Percentiles rank a stretch among this genome's conserved stretches.
phyloP scores from a whole-genome alignment of 1,139 yeast species.

The Zygoascus hellenicus region DNA sequence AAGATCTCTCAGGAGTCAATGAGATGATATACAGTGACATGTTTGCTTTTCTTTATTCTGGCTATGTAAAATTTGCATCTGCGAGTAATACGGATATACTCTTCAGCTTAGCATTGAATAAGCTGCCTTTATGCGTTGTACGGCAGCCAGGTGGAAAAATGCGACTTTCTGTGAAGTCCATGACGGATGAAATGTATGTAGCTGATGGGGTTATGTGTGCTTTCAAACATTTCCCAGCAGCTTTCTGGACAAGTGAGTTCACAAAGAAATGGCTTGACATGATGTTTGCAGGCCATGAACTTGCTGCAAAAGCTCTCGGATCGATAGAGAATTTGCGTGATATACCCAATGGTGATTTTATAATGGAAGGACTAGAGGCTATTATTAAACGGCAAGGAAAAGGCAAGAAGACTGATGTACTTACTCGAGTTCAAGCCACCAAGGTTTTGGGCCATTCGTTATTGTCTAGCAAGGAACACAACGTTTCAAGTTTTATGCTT shows the following conservation, averaged over 20 bases:
- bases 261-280: slow-evolving; percentile 14
- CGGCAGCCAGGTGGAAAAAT: slow-evolving; percentile 4
- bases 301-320: slow-evolving; percentile 5
- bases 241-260: not conserved
- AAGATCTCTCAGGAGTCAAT: slow-evolving; percentile 17
- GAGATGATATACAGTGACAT: slow-evolving; percentile 22
- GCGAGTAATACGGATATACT: not conserved
- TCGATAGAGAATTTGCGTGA: not conserved
- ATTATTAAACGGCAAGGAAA: not conserved
- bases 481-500: slow-evolving; percentile 7
- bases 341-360: not conserved
- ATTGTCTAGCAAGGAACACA: slow-evolving; percentile 1
- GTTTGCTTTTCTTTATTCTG: slow-evolving; percentile 8
- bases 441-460: slow-evolving; percentile 8
- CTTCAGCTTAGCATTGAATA: not conserved
- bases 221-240: not conserved
- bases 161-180: not conserved
- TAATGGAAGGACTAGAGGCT: not conserved
- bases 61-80: slow-evolving; percentile 1
- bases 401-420: slow-evolving; percentile 3
- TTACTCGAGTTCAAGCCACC: slow-evolving; percentile 9
- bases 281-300: slow-evolving; percentile 8
- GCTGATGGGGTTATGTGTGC: not conserved
- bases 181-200: not conserved
- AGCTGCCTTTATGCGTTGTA: slow-evolving; percentile 2